These are phyloP conservation scores for Spatholobus suberectus DNA, from an alignment of 306 rosid species.

Conservation along the genomic window DNA sequence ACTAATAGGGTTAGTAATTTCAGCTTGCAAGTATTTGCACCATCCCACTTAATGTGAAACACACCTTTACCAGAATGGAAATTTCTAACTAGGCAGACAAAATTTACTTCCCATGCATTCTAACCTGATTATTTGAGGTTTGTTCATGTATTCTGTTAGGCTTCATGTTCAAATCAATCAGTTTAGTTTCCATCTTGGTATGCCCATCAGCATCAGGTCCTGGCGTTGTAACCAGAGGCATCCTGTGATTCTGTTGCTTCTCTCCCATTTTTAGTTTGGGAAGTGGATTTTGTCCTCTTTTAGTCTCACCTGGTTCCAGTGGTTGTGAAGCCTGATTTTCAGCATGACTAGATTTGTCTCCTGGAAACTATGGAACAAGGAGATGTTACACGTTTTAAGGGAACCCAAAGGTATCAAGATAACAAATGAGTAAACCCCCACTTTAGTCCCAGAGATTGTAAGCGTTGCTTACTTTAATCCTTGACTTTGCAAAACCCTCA, in stretches of 20 bases:
- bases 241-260: constrained; percentile 71
- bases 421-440: neutral
- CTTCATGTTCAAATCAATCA: constrained; percentile 94
- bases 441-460: neutral
- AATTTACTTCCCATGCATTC: constrained; percentile 9
- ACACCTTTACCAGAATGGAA: constrained; percentile 2
- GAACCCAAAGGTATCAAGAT: neutral
- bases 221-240: constrained; percentile 47
- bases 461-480: neutral
- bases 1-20: neutral
- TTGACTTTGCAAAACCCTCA: neutral
- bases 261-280: constrained; percentile 62
- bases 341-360: constrained; percentile 67
- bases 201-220: constrained; percentile 70
- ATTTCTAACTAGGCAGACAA: constrained; percentile 2
- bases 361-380: constrained; percentile 78
- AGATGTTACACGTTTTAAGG: constrained; percentile 34
- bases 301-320: constrained; percentile 56
- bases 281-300: constrained; percentile 61
- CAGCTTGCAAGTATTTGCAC: neutral
- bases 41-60: neutral
- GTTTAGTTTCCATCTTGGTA: constrained; percentile 68
- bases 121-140: constrained; percentile 87
- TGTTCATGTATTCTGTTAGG: constrained; percentile 90
- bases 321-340: constrained; percentile 58